Evolutionary conservation across 768 basidiomycete species (phyloP).

Genomic region (Mycena galericulata): DNA sequence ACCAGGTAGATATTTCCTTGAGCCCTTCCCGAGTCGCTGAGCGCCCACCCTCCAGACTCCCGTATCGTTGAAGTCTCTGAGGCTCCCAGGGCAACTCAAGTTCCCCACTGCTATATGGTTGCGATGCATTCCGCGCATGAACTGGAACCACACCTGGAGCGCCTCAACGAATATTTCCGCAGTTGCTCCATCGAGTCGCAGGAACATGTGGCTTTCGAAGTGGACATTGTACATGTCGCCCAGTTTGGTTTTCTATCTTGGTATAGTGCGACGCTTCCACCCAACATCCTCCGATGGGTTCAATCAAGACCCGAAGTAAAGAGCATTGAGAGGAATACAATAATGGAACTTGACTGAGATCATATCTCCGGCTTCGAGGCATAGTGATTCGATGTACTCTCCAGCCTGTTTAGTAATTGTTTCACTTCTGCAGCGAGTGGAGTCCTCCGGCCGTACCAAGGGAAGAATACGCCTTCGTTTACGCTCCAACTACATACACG

Average conservation of each 20-base stretch:
- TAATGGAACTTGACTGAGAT: neutral
- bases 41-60: neutral
- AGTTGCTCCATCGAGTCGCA: neutral
- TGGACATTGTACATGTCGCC: neutral
- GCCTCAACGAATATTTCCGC: neutral
- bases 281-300: neutral
- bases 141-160: neutral
- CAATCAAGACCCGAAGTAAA: conserved; percentile 1
- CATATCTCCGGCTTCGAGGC: neutral
- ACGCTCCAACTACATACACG: neutral
- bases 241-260: conserved; percentile 1
- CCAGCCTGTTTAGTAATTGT: neutral
- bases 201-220: neutral
- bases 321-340: conserved; percentile 1
- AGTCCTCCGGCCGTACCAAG: neutral
- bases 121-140: neutral
- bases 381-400: neutral
- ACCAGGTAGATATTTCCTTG: neutral
- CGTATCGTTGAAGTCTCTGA: conserved; percentile 1
- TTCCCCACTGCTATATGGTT: neutral
- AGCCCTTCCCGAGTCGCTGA: neutral
- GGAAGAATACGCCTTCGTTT: neutral
- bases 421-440: neutral
- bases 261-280: neutral
- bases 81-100: neutral